Evolutionary conservation across 1,284 basidiomycete genomes (phyloP).

Genomic region (Trametes hirsuta): DNA sequence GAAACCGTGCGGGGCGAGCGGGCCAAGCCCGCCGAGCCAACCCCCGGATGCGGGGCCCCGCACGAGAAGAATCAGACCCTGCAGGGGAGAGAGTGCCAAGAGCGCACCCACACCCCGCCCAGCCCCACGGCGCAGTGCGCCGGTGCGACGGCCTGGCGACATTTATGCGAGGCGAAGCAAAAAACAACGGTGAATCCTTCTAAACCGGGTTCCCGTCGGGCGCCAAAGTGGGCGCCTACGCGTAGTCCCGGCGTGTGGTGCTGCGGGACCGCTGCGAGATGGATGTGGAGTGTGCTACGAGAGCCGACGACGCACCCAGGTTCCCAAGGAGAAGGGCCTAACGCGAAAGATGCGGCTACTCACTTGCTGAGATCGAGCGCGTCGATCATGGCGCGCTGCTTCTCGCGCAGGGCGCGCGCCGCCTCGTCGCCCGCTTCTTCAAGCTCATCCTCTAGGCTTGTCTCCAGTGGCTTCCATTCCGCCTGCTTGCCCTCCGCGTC

Average conservation of each 20-base stretch:
- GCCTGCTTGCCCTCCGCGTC: constrained; percentile 26
- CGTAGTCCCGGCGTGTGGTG: too few relatives aligned
- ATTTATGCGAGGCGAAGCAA: neutral
- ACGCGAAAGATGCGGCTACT: constrained; percentile 38
- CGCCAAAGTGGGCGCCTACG: too few relatives aligned
- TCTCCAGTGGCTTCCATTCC: constrained; percentile 56
- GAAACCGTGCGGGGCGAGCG: neutral
- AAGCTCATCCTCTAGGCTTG: constrained; percentile 65
- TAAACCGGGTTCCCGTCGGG: too few relatives aligned
- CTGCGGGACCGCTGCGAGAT: neutral
- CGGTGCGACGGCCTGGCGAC: neutral
- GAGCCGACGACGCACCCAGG: constrained; percentile 6
- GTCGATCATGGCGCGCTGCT: constrained; percentile 85
- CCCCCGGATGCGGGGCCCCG: constrained; percentile 13
- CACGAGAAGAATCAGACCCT: neutral
- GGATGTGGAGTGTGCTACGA: neutral
- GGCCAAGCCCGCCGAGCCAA: constrained; percentile 13
- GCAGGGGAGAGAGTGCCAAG: neutral
- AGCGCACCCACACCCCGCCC: neutral
- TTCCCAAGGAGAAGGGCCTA: neutral
- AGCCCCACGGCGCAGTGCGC: neutral
- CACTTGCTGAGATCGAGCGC: constrained; percentile 85
- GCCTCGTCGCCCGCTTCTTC: constrained; percentile 70
- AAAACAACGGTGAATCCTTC: too few relatives aligned
- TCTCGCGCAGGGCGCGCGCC: constrained; percentile 55